These are phyloP conservation scores for Debaryomycetaceae sp. DNA, from an alignment of 1,139 yeast genomes.

Conservation along the genomic window DNA sequence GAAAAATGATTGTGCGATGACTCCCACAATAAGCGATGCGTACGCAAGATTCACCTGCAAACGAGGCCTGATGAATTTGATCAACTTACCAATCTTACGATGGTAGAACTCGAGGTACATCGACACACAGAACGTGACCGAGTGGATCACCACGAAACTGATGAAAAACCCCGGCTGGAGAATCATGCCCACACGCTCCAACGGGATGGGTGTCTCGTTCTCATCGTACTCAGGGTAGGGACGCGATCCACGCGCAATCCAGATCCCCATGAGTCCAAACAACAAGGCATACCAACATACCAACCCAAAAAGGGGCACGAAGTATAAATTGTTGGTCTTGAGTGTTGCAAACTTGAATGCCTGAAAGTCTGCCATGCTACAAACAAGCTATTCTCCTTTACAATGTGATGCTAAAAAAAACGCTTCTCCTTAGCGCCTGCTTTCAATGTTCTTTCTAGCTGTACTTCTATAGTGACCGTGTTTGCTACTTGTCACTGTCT, in stretches of 20 bases:
- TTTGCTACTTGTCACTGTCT: too few species aligned
- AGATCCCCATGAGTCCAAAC: slow-evolving; percentile 22
- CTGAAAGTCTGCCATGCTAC: background rate
- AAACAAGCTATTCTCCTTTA: too few species aligned
- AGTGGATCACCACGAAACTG: slow-evolving; percentile 21
- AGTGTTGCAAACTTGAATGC: slow-evolving; percentile 11
- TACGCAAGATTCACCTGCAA: slow-evolving; percentile 25
- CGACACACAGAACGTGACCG: slow-evolving; percentile 22
- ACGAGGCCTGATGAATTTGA: slow-evolving; percentile 25
- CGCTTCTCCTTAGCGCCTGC: too few species aligned
- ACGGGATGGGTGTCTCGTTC: slow-evolving; percentile 18
- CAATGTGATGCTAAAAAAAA: too few species aligned
- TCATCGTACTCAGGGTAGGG: slow-evolving; percentile 20
- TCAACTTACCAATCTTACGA: slow-evolving; percentile 29
- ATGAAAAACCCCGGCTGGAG: slow-evolving; percentile 24
- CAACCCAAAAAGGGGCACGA: slow-evolving; percentile 25
- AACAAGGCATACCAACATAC: slow-evolving; percentile 26
- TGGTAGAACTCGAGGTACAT: slow-evolving; percentile 30
- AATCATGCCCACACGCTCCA: slow-evolving; percentile 27
- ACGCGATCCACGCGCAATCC: slow-evolving; percentile 19
- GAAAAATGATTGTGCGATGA: slow-evolving; percentile 24
- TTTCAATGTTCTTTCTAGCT: too few species aligned
- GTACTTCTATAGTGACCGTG: too few species aligned
- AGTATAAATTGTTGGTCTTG: slow-evolving; percentile 26
- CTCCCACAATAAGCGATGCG: slow-evolving; percentile 23